Evolutionary conservation across 2,329 filamentous ascomycete genomes (phyloP).

Genomic region (Colletotrichum melonis): DNA sequence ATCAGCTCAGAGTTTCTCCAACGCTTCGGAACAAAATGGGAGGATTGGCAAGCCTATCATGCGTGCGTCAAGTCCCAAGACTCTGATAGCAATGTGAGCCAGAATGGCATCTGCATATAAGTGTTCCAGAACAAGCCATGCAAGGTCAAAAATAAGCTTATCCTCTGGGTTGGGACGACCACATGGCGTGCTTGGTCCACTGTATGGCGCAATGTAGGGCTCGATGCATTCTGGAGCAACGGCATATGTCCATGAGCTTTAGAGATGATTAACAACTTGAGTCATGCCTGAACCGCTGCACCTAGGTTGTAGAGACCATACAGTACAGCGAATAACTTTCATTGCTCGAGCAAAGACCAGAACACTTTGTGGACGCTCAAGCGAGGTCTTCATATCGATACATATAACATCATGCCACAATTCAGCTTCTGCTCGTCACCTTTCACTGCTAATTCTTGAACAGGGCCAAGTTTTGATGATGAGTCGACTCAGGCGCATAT

Average conservation of each 20-base stretch:
- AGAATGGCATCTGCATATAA: not conserved
- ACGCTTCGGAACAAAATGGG: not conserved
- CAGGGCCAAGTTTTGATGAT: not conserved
- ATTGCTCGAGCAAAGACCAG: not conserved
- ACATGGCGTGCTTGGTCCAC: conserved; percentile 5
- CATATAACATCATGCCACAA: no score
- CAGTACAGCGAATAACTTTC: no score
- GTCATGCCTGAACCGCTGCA: not conserved
- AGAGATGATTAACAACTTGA: not conserved
- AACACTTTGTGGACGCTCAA: not conserved
- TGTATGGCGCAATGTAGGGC: no score
- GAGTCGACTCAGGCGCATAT: not conserved
- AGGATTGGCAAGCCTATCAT: not conserved
- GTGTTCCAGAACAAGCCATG: not conserved
- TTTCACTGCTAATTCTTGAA: not conserved
- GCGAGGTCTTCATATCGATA: no score
- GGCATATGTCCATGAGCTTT: not conserved
- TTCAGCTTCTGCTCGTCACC: not conserved
- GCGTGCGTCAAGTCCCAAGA: not conserved
- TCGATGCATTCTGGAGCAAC: not conserved
- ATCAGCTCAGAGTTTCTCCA: not conserved
- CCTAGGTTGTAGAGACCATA: no score
- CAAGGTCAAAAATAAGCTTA: not conserved
- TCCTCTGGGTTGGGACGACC: not conserved
- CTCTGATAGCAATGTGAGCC: not conserved